phyloP scores from a whole-genome alignment of 176 grass and related monocot species.

The Eleusine coracana region DNA sequence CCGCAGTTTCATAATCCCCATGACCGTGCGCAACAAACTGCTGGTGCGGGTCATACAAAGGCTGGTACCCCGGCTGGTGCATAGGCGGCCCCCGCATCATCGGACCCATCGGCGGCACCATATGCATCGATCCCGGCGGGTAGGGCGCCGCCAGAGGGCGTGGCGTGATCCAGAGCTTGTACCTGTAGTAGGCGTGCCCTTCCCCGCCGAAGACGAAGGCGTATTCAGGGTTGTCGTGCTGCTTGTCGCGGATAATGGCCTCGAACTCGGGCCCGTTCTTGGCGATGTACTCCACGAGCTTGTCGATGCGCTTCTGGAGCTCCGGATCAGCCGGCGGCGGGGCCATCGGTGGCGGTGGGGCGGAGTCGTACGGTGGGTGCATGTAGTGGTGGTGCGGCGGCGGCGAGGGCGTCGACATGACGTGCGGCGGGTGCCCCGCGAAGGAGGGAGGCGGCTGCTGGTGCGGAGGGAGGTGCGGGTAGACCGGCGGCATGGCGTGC shows the following conservation, averaged over 20 bases:
- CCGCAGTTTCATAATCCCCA: conserved; percentile 57
- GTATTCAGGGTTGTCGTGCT: conserved; percentile 93
- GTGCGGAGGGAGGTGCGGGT: conserved; percentile 60
- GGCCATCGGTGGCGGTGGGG: conserved; percentile 53
- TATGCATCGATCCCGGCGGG: conserved; percentile 50
- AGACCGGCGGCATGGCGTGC: conserved; percentile 55
- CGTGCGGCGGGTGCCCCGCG: conserved; percentile 57
- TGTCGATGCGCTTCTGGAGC: conserved; percentile 97
- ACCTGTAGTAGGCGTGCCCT: conserved; percentile 91
- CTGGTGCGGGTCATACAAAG: conserved; percentile 76
- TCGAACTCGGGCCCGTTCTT: conserved; percentile 96
- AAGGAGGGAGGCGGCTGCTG: conserved; percentile 46
- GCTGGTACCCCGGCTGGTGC: conserved; percentile 64
- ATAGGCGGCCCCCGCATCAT: conserved; percentile 52
- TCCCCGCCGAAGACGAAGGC: conserved; percentile 98
- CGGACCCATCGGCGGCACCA: conserved; percentile 59
- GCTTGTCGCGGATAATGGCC: conserved; percentile 91
- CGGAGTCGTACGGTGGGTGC: conserved; percentile 60
- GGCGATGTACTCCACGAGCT: conserved; percentile 90
- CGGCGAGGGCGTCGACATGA: conserved; percentile 43
- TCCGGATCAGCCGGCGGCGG: conserved; percentile 76
- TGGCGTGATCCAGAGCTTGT: conserved; percentile 65
- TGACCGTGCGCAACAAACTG: conserved; percentile 51
- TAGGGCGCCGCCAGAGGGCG: conserved; percentile 42
- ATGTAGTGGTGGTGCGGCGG: conserved; percentile 51